Evolutionary conservation across 352 stramenopile genomes (phyloP).

Genomic region (Blastocystis sp.): DNA sequence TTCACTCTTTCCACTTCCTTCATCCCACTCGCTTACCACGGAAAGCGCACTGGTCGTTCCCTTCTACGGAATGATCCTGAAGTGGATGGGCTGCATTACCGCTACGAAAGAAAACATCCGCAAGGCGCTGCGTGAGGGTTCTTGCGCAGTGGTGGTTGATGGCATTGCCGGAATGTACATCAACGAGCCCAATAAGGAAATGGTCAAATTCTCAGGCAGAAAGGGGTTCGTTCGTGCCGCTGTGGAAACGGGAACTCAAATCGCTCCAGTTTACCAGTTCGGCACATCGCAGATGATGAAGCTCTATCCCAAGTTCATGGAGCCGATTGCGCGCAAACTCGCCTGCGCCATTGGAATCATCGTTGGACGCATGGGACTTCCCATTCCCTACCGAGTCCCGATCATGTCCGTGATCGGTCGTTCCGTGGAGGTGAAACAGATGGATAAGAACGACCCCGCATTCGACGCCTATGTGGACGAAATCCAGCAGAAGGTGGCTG

Average conservation of each 20-base stretch:
- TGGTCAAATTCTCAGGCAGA: constrained; percentile 34
- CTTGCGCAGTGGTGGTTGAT: constrained; percentile 43
- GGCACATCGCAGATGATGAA: constrained; percentile 23
- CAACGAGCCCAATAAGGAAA: constrained; percentile 45
- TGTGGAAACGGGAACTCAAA: constrained; percentile 21
- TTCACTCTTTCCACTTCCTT: not conserved
- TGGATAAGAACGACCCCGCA: not conserved
- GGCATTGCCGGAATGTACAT: constrained; percentile 50
- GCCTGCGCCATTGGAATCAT: constrained; percentile 38
- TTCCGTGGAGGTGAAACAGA: constrained; percentile 4
- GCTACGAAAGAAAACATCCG: constrained; percentile 32
- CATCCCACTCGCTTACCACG: constrained; percentile 24
- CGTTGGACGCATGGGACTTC: not conserved
- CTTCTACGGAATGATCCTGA: constrained; percentile 32
- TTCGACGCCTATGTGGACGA: constrained; percentile 46
- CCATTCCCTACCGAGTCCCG: not conserved
- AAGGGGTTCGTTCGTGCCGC: constrained; percentile 44
- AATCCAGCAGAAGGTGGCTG: constrained; percentile 42
- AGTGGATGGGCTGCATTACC: constrained; percentile 34
- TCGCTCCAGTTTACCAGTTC: constrained; percentile 32
- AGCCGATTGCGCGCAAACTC: not conserved
- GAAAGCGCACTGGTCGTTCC: constrained; percentile 27
- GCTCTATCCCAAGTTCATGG: constrained; percentile 10
- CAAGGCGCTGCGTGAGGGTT: constrained; percentile 10
- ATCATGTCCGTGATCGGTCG: constrained; percentile 18